Conservation (phyloP, 2,329 filamentous ascomycete genomes). For the Aspergillus sp. region DNA sequence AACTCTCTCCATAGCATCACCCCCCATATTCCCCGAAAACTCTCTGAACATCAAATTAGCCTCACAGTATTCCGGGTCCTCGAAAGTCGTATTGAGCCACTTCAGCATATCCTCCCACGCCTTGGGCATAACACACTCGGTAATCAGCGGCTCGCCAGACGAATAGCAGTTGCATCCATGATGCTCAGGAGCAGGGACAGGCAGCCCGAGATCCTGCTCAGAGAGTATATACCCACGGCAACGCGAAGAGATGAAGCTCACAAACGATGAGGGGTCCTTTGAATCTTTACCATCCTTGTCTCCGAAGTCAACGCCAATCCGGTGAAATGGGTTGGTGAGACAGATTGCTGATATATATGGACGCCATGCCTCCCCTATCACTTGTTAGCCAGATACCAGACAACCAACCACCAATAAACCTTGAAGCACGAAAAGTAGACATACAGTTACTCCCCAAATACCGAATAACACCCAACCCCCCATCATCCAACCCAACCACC, state of each 20-base stretch:
- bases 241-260: constrained; percentile 51
- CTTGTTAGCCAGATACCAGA: not conserved
- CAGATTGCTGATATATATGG: constrained; percentile 43
- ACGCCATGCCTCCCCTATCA: constrained; percentile 43
- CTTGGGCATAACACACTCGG: constrained; percentile 64
- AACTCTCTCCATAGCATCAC: not conserved
- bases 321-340: constrained; percentile 42
- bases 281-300: constrained; percentile 6
- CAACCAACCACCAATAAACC: not conserved
- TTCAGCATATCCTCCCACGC: constrained; percentile 57
- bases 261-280: constrained; percentile 21
- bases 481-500: constrained; percentile 70
- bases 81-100: constrained; percentile 63
- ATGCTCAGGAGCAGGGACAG: constrained; percentile 56
- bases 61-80: constrained; percentile 45
- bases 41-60: constrained; percentile 32
- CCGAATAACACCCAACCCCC: constrained; percentile 58
- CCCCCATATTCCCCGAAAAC: constrained; percentile 10
- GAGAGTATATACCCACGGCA: constrained; percentile 64
- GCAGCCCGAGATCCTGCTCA: constrained; percentile 52
- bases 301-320: constrained; percentile 29
- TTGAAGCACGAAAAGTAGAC: constrained; percentile 30
- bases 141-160: constrained; percentile 60
- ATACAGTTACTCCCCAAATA: constrained; percentile 61
- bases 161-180: constrained; percentile 69